Evolutionary conservation across 139 green algal species (phyloP).

Genomic region (Pseudopediastrum boryanum): DNA sequence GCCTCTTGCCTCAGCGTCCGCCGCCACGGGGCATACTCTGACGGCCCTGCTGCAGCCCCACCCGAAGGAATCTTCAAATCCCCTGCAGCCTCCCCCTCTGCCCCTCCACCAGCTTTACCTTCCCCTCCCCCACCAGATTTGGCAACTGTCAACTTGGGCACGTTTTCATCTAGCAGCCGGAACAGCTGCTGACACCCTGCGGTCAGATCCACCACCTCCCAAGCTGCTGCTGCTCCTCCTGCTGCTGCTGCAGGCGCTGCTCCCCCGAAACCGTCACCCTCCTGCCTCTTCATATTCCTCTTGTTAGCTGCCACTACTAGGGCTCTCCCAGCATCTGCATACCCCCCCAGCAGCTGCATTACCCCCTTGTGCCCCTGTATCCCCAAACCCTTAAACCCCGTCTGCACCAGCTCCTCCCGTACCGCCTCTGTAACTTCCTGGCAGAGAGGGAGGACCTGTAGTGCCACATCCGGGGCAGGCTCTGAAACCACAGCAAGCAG

Average conservation of each 20-base stretch:
- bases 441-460: background rate
- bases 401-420: slow-evolving; percentile 27
- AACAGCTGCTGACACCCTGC: too few relatives aligned
- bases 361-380: too few relatives aligned
- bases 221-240: background rate
- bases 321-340: too few relatives aligned
- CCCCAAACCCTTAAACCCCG: too few relatives aligned
- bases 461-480: slow-evolving; percentile 4
- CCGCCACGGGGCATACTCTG: background rate
- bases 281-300: too few relatives aligned
- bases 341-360: too few relatives aligned
- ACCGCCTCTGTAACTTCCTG: background rate
- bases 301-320: too few relatives aligned
- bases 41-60: background rate
- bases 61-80: slow-evolving; percentile 20
- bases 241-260: slow-evolving; percentile 17
- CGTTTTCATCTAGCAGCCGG: too few relatives aligned
- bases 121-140: too few relatives aligned
- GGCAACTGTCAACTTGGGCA: too few relatives aligned
- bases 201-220: too few relatives aligned
- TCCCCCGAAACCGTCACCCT: background rate
- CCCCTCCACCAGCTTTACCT: background rate
- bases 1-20: background rate
- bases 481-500: slow-evolving; percentile 21
- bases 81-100: background rate